Conservation (phyloP, 129 eudicot genomes). For the Arctium lappa region DNA sequence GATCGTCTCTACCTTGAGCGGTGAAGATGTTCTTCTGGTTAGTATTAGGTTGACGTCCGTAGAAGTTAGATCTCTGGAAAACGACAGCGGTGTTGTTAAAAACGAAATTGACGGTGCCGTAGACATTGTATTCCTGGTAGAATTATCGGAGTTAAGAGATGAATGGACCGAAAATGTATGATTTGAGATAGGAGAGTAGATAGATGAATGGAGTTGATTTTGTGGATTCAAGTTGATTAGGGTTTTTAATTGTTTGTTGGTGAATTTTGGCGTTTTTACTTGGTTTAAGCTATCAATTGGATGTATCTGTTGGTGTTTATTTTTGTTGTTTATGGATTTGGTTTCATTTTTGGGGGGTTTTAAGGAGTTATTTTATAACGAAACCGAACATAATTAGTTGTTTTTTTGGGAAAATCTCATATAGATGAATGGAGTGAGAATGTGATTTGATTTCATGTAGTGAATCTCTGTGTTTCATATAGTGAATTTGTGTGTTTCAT, state of each 20-base stretch:
- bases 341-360: constrained; percentile 4
- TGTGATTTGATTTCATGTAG: too few relatives aligned
- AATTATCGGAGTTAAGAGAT: constrained; percentile 43
- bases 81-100: constrained; percentile 37
- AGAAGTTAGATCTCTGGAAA: too few relatives aligned
- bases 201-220: neutral
- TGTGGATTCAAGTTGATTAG: constrained; percentile 13
- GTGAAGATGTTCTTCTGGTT: too few relatives aligned
- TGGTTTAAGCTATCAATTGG: constrained; percentile 5
- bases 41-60: too few relatives aligned
- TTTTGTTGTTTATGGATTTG: neutral
- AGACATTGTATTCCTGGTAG: constrained; percentile 68
- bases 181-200: too few relatives aligned
- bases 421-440: too few relatives aligned
- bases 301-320: neutral
- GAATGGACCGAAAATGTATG: too few relatives aligned
- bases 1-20: too few relatives aligned
- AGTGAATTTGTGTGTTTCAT: too few relatives aligned
- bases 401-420: neutral
- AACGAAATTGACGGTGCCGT: constrained; percentile 72
- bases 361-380: neutral
- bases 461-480: too few relatives aligned
- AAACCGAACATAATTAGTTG: neutral
- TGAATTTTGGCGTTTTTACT: constrained; percentile 15
- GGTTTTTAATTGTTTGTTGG: constrained; percentile 4